Evolutionary conservation across 192 early-diverging fungal species (phyloP).

Genomic region (Allomyces macrogynus): DNA sequence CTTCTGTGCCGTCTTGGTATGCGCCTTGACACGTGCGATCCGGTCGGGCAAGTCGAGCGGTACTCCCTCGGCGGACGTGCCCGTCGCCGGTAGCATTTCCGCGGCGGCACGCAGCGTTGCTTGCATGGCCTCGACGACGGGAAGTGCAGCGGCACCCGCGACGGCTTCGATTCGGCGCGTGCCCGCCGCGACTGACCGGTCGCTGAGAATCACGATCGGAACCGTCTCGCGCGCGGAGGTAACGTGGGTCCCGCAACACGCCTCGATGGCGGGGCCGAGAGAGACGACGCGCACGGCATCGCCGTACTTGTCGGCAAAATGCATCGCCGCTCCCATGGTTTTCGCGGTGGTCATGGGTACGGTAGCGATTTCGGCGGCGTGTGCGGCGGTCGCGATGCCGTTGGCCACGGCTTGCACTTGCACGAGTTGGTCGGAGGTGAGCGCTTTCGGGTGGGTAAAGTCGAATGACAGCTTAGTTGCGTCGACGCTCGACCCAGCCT

Average conservation of each 20-base stretch:
- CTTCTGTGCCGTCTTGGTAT: background rate
- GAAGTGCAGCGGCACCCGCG: conserved; percentile 15
- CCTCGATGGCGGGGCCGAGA: conserved; percentile 23
- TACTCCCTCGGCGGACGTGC: background rate
- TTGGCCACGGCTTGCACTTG: conserved; percentile 33
- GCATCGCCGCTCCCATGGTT: conserved; percentile 23
- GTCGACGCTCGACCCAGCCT: conserved; percentile 32
- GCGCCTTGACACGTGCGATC: background rate
- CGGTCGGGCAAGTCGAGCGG: background rate
- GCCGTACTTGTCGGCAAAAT: conserved; percentile 33
- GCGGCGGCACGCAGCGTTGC: background rate
- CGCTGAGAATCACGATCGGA: conserved; percentile 31
- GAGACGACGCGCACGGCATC: conserved; percentile 31
- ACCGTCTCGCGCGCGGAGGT: conserved; percentile 19
- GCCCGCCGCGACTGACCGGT: conserved; percentile 34
- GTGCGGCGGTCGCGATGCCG: conserved; percentile 12
- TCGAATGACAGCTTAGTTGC: conserved; percentile 30
- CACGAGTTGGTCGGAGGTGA: conserved; percentile 17
- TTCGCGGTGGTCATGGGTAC: conserved; percentile 25
- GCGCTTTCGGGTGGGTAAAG: conserved; percentile 27
- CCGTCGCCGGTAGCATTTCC: background rate
- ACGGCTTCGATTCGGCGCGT: conserved; percentile 39
- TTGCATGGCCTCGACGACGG: background rate
- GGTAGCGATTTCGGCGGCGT: conserved; percentile 11
- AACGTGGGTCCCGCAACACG: conserved; percentile 40